Conservation (phyloP, 2,329 filamentous ascomycete species). For the Botrytis byssoidea region DNA sequence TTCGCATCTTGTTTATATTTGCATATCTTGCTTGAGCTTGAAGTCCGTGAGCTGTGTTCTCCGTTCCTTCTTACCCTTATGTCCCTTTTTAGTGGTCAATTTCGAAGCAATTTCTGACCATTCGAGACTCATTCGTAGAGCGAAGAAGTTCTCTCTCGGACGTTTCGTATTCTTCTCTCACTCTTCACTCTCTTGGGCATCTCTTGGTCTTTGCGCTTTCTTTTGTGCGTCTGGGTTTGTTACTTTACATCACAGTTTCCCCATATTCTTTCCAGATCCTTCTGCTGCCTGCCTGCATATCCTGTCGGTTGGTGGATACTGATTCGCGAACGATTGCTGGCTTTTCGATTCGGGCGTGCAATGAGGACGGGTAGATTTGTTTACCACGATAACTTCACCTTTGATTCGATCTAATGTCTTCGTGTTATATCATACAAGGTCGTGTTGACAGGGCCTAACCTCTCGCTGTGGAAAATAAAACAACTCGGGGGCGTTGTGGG, state of each 20-base stretch:
- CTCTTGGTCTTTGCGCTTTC: constrained; percentile 24
- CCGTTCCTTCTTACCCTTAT: constrained; percentile 15
- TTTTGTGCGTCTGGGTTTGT: constrained; percentile 13
- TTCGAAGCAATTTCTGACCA: constrained; percentile 5
- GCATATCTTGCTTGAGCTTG: constrained; percentile 13
- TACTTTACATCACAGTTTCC: constrained; percentile 21
- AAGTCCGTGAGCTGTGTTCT: constrained; percentile 15
- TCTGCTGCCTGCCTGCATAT: constrained; percentile 15
- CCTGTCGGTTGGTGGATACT: constrained; percentile 14
- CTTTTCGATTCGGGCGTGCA: constrained; percentile 26
- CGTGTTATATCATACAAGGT: constrained; percentile 26
- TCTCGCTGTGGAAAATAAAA: constrained; percentile 14
- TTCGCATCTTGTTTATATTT: constrained; percentile 7
- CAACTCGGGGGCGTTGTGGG: constrained; percentile 29
- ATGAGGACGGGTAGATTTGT: constrained; percentile 1
- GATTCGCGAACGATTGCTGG: constrained; percentile 20
- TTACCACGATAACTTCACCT: constrained; percentile 20
- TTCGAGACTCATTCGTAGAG: constrained; percentile 20
- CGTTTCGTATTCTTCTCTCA: constrained; percentile 33
- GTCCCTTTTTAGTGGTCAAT: constrained; percentile 17
- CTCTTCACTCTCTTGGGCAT: constrained; percentile 32
- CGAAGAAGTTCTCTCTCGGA: constrained; percentile 21
- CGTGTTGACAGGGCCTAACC: constrained; percentile 32
- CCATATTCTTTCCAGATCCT: constrained; percentile 22
- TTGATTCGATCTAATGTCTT: constrained; percentile 34